Evolutionary conservation across 768 basidiomycete genomes (phyloP), one percentile per base, ranked within the genome.

Genomic region (Basidioascus undulatus): DNA sequence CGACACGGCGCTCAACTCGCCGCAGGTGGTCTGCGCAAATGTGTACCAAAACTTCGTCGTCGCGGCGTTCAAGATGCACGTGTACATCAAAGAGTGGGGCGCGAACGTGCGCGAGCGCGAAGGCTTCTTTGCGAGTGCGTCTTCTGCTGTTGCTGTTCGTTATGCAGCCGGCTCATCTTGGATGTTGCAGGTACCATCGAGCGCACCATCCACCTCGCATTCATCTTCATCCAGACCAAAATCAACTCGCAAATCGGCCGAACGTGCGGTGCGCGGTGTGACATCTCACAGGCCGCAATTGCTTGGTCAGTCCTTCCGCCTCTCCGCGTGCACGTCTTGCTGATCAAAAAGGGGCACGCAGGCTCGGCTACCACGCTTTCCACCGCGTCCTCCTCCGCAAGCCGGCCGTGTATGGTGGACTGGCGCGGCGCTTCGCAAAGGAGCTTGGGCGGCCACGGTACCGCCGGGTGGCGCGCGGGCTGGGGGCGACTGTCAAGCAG

Each of bases 21-120:
- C 57, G 15, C 51, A 65, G 32, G 66, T 65, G 2, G 70, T 83
- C 9, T 70, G 78, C 55, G 55, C 71, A 40, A 98, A 94, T 57
- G 65, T 89, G 11, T 92, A 83, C 55, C 78, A 83, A 54, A 79
- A 74, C 51, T 76, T 86, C 53, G 57, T 80, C 24, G 56, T 92
- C 32, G 65, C 72, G 3, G 81, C 78, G 0, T 74, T 84, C 65
- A 89, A 81, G 60, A 76, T 83, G 67, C 72, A 81, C 44, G 65
- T 68, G 39, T 92, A 94, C 54, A 60, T 94, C 26, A 64, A 66
- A 27, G 47, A 47, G 12, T 56, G 57, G 54, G 43, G 46, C 6
- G n/a, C 41, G 0, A 46, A 49, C 5, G 30, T 39, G 1, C 21
- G 18, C 19, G 16, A 51, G 10, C 45, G 46, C n/a, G 18, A 24